phyloP scores from a whole-genome alignment of 1,284 basidiomycete genomes.

The Cryptococcus sp. region DNA sequence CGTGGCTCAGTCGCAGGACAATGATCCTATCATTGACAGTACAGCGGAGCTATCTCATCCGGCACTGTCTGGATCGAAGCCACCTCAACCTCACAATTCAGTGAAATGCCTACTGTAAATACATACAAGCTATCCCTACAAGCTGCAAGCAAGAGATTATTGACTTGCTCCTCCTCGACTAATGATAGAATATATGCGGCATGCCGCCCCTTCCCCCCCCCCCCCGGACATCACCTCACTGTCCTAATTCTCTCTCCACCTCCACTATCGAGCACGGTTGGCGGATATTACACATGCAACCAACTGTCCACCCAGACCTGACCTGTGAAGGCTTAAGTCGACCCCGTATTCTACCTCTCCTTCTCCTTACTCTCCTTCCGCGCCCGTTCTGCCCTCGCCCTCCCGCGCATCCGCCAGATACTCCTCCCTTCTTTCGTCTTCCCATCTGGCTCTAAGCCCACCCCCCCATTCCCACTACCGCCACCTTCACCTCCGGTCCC shows the following conservation, averaged over 20 bases:
- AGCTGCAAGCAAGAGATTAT: neutral
- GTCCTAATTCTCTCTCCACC: too few relatives aligned
- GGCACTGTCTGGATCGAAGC: too few relatives aligned
- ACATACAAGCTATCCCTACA: neutral
- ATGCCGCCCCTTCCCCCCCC: too few relatives aligned
- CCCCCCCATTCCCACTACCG: neutral
- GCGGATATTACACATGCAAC: neutral
- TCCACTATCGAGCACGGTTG: neutral
- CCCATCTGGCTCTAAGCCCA: constrained; percentile 14
- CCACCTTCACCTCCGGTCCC: constrained; percentile 2
- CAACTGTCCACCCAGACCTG: neutral
- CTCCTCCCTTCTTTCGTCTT: constrained; percentile 5
- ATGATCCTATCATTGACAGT: too few relatives aligned
- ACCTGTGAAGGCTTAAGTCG: neutral
- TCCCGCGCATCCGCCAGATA: constrained; percentile 26
- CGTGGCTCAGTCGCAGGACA: too few relatives aligned
- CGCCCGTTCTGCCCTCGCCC: constrained; percentile 9
- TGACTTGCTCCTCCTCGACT: neutral
- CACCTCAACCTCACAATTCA: too few relatives aligned
- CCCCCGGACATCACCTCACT: too few relatives aligned
- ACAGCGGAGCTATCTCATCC: too few relatives aligned
- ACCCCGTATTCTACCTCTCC: constrained; percentile 1
- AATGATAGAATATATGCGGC: too few relatives aligned
- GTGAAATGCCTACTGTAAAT: neutral
- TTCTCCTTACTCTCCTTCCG: constrained; percentile 6